These are phyloP conservation scores for Mortierella alpina DNA, from an alignment of 192 early-diverging fungal genomes.

Conservation along the genomic window DNA sequence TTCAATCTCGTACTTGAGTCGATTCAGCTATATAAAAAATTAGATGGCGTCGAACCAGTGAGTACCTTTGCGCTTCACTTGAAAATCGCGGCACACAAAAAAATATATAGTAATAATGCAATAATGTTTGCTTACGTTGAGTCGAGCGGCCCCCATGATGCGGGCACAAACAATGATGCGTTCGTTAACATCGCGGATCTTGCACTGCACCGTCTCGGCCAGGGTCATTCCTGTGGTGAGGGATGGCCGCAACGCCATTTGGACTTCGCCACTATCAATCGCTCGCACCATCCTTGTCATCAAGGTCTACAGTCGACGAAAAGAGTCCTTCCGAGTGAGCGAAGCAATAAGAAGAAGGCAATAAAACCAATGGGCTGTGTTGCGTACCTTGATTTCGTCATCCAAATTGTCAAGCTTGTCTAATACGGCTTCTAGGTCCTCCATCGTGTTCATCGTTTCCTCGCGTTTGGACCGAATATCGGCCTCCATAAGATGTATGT, in stretches of 20 bases:
- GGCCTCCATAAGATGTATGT: not conserved
- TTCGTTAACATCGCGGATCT: conserved; percentile 46
- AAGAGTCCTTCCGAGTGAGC: not conserved
- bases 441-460: conserved; percentile 9
- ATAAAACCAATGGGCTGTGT: not conserved
- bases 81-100: not conserved
- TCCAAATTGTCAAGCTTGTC: conserved; percentile 27
- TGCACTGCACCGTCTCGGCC: conserved; percentile 32
- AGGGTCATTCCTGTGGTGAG: conserved; percentile 22
- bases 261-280: conserved; percentile 23
- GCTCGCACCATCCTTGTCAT: conserved; percentile 3
- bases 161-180: conserved; percentile 43
- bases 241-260: conserved; percentile 18
- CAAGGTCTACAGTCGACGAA: not conserved
- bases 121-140: conserved; percentile 22
- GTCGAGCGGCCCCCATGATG: conserved; percentile 37
- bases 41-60: not conserved
- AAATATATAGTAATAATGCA: not conserved
- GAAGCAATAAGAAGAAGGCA: conserved; percentile 2
- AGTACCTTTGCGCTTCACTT: not conserved
- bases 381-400: conserved; percentile 14
- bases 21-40: conserved; percentile 26
- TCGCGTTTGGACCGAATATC: not conserved
- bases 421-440: conserved; percentile 3
- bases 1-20: conserved; percentile 39